phyloP scores from a whole-genome alignment of 176 grass and related monocot genomes.

The Avena sativa region DNA sequence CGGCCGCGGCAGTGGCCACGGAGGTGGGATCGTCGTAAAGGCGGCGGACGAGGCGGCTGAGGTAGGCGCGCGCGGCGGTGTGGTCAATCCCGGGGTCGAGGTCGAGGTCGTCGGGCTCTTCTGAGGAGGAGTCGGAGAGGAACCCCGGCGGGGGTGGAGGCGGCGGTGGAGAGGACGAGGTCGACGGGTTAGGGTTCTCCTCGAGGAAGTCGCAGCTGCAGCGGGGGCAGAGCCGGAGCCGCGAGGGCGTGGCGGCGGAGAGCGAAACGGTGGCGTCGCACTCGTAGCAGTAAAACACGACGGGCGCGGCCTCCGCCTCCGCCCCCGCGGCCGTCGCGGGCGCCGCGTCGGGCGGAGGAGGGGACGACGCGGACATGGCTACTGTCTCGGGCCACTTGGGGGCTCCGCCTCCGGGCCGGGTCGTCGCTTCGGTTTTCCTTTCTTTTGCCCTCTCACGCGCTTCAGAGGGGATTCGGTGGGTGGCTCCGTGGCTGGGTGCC shows the following conservation, averaged over 20 bases:
- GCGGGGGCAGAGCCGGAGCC: conserved; percentile 55
- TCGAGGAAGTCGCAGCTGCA: conserved; percentile 66
- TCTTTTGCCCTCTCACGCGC: background rate
- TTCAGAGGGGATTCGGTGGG: background rate
- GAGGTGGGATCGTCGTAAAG: conserved; percentile 40
- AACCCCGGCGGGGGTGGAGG: conserved; percentile 38
- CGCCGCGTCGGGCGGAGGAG: conserved; percentile 26
- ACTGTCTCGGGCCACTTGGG: conserved; percentile 1
- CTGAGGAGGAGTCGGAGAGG: conserved; percentile 46
- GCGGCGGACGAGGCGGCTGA: conserved; percentile 48
- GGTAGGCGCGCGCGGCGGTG: conserved; percentile 30
- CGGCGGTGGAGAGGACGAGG: conserved; percentile 42
- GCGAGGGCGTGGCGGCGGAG: conserved; percentile 7
- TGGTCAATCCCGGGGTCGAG: conserved; percentile 26
- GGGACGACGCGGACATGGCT: conserved; percentile 58
- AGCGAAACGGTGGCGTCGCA: conserved; percentile 53
- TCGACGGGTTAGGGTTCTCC: conserved; percentile 31
- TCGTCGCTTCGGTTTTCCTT: background rate
- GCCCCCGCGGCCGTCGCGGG: background rate
- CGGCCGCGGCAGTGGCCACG: conserved; percentile 26
- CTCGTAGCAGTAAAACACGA: conserved; percentile 58
- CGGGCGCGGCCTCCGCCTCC: background rate
- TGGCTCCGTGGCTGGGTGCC: background rate
- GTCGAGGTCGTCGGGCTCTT: conserved; percentile 36
- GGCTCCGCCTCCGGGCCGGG: conserved; percentile 41